Conservation (phyloP, 2,329 filamentous ascomycete species). For the Cordyceps pruinosa region DNA sequence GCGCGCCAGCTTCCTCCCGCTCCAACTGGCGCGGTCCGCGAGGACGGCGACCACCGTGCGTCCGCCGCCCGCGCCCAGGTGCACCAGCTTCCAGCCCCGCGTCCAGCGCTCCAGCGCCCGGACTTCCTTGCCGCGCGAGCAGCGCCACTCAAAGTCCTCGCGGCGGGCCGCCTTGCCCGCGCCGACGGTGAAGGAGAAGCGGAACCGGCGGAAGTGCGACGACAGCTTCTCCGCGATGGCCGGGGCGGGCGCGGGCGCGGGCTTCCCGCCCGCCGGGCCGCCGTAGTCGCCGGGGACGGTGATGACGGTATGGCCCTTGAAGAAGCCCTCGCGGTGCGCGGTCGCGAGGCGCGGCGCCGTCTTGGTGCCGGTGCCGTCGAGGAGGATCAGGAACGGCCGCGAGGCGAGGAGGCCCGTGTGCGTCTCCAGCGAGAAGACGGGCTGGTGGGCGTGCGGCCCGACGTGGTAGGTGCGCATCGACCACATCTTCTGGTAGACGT, state of each 20-base stretch:
- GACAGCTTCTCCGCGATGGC: constrained; percentile 1
- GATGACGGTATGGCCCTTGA: constrained; percentile 9
- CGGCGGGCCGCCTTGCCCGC: neutral
- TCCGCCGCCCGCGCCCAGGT: constrained; percentile 24
- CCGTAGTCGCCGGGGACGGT: constrained; percentile 6
- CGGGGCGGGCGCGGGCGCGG: neutral
- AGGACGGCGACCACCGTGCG: constrained; percentile 36
- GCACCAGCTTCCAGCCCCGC: constrained; percentile 32
- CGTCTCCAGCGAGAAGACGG: constrained; percentile 3
- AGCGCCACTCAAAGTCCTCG: constrained; percentile 13
- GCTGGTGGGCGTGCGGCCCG: constrained; percentile 7
- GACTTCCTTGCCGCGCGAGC: constrained; percentile 12
- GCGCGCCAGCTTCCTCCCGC: constrained; percentile 22
- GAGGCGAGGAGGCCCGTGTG: neutral
- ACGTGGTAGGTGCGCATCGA: neutral
- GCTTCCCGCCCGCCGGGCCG: too few relatives aligned
- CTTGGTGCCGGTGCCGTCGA: constrained; percentile 3
- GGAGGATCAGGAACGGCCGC: constrained; percentile 12
- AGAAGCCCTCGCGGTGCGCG: constrained; percentile 4
- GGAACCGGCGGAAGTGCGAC: neutral
- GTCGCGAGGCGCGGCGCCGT: neutral
- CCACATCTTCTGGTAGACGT: constrained; percentile 9
- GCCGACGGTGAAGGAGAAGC: constrained; percentile 9
- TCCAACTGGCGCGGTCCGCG: constrained; percentile 15
- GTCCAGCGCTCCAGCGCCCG: constrained; percentile 7